phyloP scores from a whole-genome alignment of 257 asterid genomes.

The Datura wrightii region DNA sequence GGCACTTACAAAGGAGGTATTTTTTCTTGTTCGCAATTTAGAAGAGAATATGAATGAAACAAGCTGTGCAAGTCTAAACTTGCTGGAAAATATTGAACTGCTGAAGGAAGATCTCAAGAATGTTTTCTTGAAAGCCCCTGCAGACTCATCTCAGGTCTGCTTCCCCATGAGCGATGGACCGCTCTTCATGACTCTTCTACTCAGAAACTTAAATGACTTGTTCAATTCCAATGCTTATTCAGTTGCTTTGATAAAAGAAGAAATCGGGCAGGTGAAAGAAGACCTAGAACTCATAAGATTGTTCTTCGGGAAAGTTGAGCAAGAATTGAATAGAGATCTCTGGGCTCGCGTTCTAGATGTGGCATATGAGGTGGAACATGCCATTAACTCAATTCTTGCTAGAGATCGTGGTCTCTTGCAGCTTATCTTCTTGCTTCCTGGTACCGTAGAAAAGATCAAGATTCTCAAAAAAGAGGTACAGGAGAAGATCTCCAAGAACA shows the following conservation, averaged over 20 bases:
- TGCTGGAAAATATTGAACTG: neutral
- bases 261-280: neutral
- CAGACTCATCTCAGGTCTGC: neutral
- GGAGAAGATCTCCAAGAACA: slow-evolving; percentile 17
- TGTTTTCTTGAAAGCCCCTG: neutral
- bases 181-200: neutral
- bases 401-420: neutral
- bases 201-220: neutral
- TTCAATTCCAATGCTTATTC: neutral
- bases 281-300: neutral
- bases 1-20: neutral
- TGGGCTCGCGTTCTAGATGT: neutral
- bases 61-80: neutral
- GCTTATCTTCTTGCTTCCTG: neutral
- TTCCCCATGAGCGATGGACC: slow-evolving; percentile 18
- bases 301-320: neutral
- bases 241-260: neutral
- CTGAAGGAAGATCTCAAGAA: neutral
- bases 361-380: neutral
- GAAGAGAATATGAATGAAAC: neutral
- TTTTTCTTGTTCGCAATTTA: neutral
- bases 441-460: neutral
- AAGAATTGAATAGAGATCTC: neutral
- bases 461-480: neutral
- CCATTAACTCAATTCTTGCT: neutral